Evolutionary conservation across 768 basidiomycete species (phyloP), one percentile per base, ranked within the genome.

Genomic region (Saitozyma podzolica): DNA sequence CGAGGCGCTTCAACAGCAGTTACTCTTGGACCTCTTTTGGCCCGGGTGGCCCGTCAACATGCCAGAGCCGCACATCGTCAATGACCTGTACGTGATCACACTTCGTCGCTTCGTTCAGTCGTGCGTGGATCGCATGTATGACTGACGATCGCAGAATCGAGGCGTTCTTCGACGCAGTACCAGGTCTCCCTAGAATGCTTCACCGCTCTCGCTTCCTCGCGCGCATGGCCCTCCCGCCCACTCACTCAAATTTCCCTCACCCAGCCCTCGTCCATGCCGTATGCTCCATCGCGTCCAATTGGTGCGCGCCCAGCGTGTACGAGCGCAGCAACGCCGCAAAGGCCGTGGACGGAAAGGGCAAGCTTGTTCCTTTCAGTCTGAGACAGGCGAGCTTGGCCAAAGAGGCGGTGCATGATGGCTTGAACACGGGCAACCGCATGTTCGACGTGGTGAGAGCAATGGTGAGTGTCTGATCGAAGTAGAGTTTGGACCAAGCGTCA

Each of bases 91-190:
- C 62, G 72, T 60, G 13, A 9, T 54, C 5, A 2, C 29, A 2
- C 51, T 40, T 47, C 45, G 17, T 16, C 40, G 20, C 29, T 41
- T 41, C 29, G 29, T 54, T 2, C n/a, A 16, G 9, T 10, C 29
- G 11, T 59, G n/a, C 9, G 20, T 11, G 29, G 3, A 19, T 48
- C n/a, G 20, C 3, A 39, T 39, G 17, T 11, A 11, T 47, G 14
- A 49, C 56, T 58, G 41, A 58, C 29, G 5, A 56, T 9, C 3
- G 40, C 69, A 94, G 89, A 48, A 85, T 90, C 59, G 89, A 91
- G 42, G 85, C 86, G 1, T 94, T 92, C 80, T 92, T 94, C 76
- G 82, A 84, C 8, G 88, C 86, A 68, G 88, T 91, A 56, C 89
- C 89, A 10, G 87, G 89, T 70, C 86, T 90, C 5, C 82, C 83